phyloP scores from a whole-genome alignment of 352 stramenopile species.

The Thraustochytrium sp. region DNA sequence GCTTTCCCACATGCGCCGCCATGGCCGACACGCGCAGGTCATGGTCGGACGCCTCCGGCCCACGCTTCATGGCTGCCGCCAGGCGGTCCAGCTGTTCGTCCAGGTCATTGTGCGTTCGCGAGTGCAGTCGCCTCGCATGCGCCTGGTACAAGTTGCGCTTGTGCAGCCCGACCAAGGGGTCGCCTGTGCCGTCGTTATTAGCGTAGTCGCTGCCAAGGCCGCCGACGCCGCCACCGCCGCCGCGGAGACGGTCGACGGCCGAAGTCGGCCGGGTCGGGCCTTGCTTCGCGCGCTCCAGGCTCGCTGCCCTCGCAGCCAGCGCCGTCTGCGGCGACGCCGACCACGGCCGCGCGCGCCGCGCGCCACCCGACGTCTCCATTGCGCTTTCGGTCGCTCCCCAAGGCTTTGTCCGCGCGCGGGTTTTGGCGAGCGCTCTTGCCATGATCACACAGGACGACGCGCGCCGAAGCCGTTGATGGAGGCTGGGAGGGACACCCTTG shows the following conservation, averaged over 20 bases:
- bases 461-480: no score
- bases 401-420: no score
- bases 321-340: background rate
- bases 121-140: background rate
- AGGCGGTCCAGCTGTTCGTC: slow-evolving; percentile 32
- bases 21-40: background rate
- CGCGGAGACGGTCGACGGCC: background rate
- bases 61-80: background rate
- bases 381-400: no score
- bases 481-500: no score
- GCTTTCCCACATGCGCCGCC: slow-evolving; percentile 6
- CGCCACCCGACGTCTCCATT: no score
- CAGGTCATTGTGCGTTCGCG: background rate
- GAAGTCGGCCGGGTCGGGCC: background rate
- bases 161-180: background rate
- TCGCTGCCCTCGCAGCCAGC: background rate
- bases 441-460: no score
- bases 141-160: slow-evolving; percentile 33
- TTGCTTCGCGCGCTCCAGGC: background rate
- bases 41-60: background rate
- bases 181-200: background rate
- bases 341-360: background rate
- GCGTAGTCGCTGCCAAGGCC: no score
- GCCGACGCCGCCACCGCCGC: no score
- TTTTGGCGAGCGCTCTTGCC: no score